Conservation (phyloP, 805 yeast species). For the Schizosaccharomyces osmophilus region DNA sequence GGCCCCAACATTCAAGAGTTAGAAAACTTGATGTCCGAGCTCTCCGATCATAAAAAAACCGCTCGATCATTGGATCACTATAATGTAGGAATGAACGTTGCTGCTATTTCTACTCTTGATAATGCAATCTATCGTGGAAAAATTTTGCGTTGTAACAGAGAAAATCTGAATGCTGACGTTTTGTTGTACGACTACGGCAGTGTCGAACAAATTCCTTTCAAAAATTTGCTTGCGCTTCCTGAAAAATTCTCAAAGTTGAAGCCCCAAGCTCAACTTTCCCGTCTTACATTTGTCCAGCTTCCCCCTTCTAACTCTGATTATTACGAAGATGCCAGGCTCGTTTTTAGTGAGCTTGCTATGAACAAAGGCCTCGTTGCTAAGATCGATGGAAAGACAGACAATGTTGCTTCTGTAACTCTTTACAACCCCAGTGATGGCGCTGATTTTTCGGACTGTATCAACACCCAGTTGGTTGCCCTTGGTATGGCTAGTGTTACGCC, state of each 20-base stretch:
- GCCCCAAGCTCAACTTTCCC: constrained; percentile 8
- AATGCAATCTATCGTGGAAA: constrained; percentile 2
- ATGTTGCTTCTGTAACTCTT: constrained; percentile 5
- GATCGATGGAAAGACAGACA: constrained; percentile 3
- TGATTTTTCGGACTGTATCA: constrained; percentile 6
- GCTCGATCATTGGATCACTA: neutral
- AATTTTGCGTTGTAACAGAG: constrained; percentile 2
- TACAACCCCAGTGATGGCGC: constrained; percentile 5
- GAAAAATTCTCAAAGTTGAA: constrained; percentile 4
- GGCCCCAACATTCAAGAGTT: neutral
- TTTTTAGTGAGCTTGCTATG: neutral
- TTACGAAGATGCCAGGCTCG: constrained; percentile 6
- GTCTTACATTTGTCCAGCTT: constrained; percentile 5
- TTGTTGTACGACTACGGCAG: constrained; percentile 3
- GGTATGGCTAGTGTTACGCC: constrained; percentile 8
- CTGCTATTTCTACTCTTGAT: neutral
- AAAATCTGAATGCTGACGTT: neutral
- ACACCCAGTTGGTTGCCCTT: constrained; percentile 5
- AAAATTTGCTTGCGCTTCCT: neutral
- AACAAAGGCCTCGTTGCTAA: constrained; percentile 7
- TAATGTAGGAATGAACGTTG: neutral
- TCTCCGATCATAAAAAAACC: neutral
- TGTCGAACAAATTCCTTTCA: neutral
- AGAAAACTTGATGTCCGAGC: neutral
- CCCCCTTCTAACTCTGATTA: constrained; percentile 7